phyloP scores from a whole-genome alignment of 2,329 filamentous ascomycete species.

The Tolypocladium tundrense region DNA sequence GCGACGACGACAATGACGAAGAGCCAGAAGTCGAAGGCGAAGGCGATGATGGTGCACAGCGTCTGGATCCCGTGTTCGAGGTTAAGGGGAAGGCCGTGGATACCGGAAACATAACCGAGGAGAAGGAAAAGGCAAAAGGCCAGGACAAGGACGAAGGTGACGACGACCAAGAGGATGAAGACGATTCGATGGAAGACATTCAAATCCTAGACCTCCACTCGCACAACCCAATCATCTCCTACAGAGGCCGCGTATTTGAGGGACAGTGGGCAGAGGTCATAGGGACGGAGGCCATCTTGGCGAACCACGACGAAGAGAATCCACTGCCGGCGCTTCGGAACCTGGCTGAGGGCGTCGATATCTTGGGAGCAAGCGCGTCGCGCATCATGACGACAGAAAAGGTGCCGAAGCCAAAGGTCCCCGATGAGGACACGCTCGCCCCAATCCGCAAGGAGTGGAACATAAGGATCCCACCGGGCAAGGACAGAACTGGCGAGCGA shows the following conservation, averaged over 20 bases:
- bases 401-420: constrained; percentile 39
- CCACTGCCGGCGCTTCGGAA: constrained; percentile 31
- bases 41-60: constrained; percentile 13
- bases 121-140: constrained; percentile 10
- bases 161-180: constrained; percentile 4
- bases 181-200: constrained; percentile 32
- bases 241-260: constrained; percentile 66
- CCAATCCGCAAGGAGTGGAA: constrained; percentile 31
- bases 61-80: constrained; percentile 25
- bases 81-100: constrained; percentile 7
- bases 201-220: constrained; percentile 81
- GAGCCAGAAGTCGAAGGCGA: constrained; percentile 15
- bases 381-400: constrained; percentile 47
- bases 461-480: constrained; percentile 33
- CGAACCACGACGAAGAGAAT: constrained; percentile 24
- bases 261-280: constrained; percentile 76
- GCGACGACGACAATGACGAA: constrained; percentile 14
- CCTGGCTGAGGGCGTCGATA: constrained; percentile 47
- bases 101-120: constrained; percentile 12
- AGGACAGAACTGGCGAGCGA: constrained; percentile 36
- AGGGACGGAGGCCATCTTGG: constrained; percentile 74
- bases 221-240: constrained; percentile 65
- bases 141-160: constrained; percentile 3
- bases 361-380: constrained; percentile 57
- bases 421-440: constrained; percentile 22